Base-by-base conservation (phyloP, 805 yeast species). In the Lipomyces yamadae region DNA sequence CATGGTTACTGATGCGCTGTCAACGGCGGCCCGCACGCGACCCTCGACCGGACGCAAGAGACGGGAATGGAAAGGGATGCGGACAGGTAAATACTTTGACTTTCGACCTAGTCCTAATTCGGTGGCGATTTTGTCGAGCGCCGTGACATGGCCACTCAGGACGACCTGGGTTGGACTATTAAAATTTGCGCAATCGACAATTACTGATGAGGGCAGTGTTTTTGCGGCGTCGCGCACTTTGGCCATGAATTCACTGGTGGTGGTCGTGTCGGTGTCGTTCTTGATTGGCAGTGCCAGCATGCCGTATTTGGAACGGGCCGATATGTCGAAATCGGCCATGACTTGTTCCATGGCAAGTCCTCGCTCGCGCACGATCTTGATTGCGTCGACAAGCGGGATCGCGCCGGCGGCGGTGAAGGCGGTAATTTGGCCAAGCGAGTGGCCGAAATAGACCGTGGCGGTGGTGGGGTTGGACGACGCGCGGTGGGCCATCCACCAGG, bases 391-490 rank as follows among this genome's bases (percentile, higher is more conserved):
- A 13, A 68, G 54, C 58, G 65, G 30, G 18, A 68, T 34, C 29
- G 48, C 53, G n/a, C 71, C 71, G 4, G 67, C 57, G 24, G 67
- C 71, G 3, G 60, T 67, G 32, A 63, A 54, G 37, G 67, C 70
- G 29, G 71, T 53, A 32, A 68, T 63, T 54, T 68, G 70, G 8
- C 71, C 71, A 3, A 68, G 60, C 50, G 71, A 68, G 52, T 68
- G 71, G 2, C 71, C 71, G 15, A 67, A 50, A 42, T 15, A 62
- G 6, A 56, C 24, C 55, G 24, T 55, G 60, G 8, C 45, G 39
- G n/a, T n/a, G 32, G 18, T 13, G 52, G 24, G 24, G 1, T 24
- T 24, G 24, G 24, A 24, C 24, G 24, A 24, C 24, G 24, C 24
- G 24, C 24, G 1, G 24, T 24, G 24, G 24, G 24, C 24, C 24